Percentiles rank a stretch among this genome's conserved stretches.
These are phyloP conservation scores for Solanum okadae DNA, from an alignment of 257 asterid species.

Conservation along the genomic window DNA sequence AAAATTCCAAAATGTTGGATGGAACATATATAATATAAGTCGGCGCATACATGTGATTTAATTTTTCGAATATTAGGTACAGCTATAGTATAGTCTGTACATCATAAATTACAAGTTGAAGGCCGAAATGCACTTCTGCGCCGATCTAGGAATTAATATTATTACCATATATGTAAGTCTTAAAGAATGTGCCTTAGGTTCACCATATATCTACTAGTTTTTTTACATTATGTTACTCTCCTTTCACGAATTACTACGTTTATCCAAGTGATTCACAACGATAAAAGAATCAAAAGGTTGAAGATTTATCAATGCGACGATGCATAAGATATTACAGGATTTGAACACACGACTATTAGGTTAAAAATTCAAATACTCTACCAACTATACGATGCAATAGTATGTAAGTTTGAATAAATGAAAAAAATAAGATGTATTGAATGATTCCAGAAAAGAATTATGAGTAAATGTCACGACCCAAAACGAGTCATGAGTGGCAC, in stretches of 20 bases:
- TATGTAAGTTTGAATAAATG: neutral
- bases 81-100: neutral
- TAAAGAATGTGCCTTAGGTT: neutral
- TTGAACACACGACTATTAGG: accelerated
- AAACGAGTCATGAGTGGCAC: too few species aligned
- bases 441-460: neutral
- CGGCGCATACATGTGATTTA: neutral
- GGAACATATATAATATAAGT: neutral
- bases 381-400: neutral
- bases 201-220: neutral
- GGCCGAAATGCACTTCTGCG: neutral
- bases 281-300: too few species aligned
- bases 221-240: neutral
- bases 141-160: neutral
- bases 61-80: neutral
- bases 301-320: too few species aligned
- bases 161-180: neutral
- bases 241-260: neutral
- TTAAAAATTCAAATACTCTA: neutral
- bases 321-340: accelerated
- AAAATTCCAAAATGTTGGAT: neutral
- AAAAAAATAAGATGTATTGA: neutral
- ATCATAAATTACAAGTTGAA: neutral
- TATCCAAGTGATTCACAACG: neutral
- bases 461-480: too few species aligned